Percentiles rank a stretch among this genome's conserved stretches.
Conservation (phyloP, 2,329 filamentous ascomycete species). For the Aspergillus sp. region DNA sequence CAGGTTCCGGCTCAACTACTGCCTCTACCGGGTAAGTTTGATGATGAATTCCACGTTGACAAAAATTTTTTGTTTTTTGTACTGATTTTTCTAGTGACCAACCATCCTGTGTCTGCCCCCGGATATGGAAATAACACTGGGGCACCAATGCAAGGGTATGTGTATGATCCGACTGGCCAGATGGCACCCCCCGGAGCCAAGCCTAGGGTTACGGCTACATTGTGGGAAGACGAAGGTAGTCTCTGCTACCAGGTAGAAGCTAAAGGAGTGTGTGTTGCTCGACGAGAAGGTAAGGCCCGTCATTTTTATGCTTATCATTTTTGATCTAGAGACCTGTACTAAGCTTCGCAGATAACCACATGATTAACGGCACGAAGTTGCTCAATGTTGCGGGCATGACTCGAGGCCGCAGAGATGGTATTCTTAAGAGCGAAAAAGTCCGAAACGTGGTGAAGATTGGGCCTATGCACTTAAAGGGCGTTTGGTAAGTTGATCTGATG, state of each 20-base stretch:
- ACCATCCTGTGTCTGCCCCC: slow-evolving; percentile 33
- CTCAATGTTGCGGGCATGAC: slow-evolving; percentile 99
- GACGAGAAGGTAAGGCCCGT: slow-evolving; percentile 73
- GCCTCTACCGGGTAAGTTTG: slow-evolving; percentile 56
- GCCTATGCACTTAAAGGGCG: slow-evolving; percentile 97
- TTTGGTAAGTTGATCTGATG: slow-evolving; percentile 66
- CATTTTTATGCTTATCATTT: background rate
- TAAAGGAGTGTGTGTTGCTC: slow-evolving; percentile 90
- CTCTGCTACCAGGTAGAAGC: slow-evolving; percentile 98
- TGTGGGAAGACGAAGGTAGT: slow-evolving; percentile 98
- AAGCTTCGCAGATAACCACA: slow-evolving; percentile 75
- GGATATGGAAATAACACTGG: slow-evolving; percentile 42
- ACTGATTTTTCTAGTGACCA: slow-evolving; percentile 34
- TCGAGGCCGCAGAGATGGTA: slow-evolving; percentile 88
- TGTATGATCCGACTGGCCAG: slow-evolving; percentile 87
- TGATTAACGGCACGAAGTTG: slow-evolving; percentile 98
- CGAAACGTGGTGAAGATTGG: slow-evolving; percentile 98
- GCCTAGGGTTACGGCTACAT: slow-evolving; percentile 88
- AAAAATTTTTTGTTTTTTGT: background rate
- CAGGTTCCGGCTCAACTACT: slow-evolving; percentile 69
- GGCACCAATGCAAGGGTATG: slow-evolving; percentile 46
- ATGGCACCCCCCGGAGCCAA: slow-evolving; percentile 92
- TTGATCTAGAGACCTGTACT: background rate
- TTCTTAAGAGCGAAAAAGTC: slow-evolving; percentile 95
- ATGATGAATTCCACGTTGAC: background rate